Conservation (phyloP, 2,329 filamentous ascomycete genomes). For the Cytospora paraplurivora region DNA sequence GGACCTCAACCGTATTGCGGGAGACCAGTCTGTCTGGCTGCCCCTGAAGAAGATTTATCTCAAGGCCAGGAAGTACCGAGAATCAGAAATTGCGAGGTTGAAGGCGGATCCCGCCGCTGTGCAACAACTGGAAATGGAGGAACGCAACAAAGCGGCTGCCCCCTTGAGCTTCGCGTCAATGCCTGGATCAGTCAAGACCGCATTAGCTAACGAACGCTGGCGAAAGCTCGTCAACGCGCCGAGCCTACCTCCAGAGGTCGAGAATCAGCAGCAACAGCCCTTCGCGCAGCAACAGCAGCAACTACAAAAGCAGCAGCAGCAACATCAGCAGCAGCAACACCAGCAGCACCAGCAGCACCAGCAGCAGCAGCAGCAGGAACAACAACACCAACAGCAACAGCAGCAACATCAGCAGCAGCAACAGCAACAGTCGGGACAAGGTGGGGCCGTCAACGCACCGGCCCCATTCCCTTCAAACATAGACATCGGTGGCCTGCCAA, state of each 20-base stretch:
- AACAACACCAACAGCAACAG: conserved; percentile 8
- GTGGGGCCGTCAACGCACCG: background rate
- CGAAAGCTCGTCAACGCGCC: conserved; percentile 46
- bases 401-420: background rate
- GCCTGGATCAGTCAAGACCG: conserved; percentile 48
- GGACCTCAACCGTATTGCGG: conserved; percentile 48
- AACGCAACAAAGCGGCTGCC: conserved; percentile 45
- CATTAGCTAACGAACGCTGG: conserved; percentile 56
- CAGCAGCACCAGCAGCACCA: conserved; percentile 13
- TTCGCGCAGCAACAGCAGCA: conserved; percentile 13
- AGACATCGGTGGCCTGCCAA: conserved; percentile 7
- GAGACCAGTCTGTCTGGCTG: conserved; percentile 53
- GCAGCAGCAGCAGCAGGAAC: conserved; percentile 1
- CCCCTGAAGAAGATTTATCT: conserved; percentile 57
- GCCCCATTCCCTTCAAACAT: conserved; percentile 10
- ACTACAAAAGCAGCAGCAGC: conserved; percentile 7
- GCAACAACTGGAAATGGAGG: conserved; percentile 50
- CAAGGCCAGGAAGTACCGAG: conserved; percentile 54
- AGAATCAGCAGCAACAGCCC: background rate
- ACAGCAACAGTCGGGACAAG: conserved; percentile 8
- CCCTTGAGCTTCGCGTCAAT: conserved; percentile 52
- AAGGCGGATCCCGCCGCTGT: conserved; percentile 52
- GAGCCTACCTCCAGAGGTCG: conserved; percentile 28
- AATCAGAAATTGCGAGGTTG: conserved; percentile 52
- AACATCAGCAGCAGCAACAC: conserved; percentile 13